Evolutionary conservation across 1,139 yeast species (phyloP), one percentile per base, ranked within the genome.

Genomic region (Lodderomyces margitis): DNA sequence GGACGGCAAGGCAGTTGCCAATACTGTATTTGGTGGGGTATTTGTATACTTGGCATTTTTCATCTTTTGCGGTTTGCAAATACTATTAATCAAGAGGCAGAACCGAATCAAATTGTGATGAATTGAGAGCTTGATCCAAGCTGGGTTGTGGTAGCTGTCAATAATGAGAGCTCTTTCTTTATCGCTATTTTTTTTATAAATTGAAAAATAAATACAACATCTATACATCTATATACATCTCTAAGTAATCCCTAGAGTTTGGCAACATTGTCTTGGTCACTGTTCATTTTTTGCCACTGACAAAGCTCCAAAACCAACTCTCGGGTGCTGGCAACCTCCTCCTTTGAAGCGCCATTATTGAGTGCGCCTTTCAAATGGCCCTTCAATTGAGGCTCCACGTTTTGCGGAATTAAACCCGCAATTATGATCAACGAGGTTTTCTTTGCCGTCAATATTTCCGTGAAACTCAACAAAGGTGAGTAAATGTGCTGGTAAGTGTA

Each of bases 1-100:
- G 52, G 92, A 92, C 59, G 98, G 98, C 10, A 80, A 80, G 49
- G 96, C 94, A 68, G 98, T 91, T 36, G 96, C 98, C 27, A 78
- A 79, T 49, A 92, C 98, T 3, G 82, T 92, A 15, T 86, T 85
- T 63, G 83, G 91, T 37, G 97, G 98, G 19, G 97, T 91, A 5
- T 63, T 85, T 47, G 92, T 92, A 10, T 92, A 92, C 61, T 66
- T 82, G 44, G 75, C 72, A 35, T 88, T 89, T 72, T 83, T 91
- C 57, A 70, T 81, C 23, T 91, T 89, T 68, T 92, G 98, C 64
- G 97, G 97, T 3, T 80, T 81, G 54, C 97, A 92, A 62, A 80
- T 88, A 34, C 60, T 70, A 46, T 61, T 83, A 50, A 80, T 81
- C 53, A 75, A 71, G 55, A 78, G 83, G 60, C 83, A 83, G 53